phyloP scores from a whole-genome alignment of 495 filamentous ascomycete genomes.

The Annulohypoxylon bovei region DNA sequence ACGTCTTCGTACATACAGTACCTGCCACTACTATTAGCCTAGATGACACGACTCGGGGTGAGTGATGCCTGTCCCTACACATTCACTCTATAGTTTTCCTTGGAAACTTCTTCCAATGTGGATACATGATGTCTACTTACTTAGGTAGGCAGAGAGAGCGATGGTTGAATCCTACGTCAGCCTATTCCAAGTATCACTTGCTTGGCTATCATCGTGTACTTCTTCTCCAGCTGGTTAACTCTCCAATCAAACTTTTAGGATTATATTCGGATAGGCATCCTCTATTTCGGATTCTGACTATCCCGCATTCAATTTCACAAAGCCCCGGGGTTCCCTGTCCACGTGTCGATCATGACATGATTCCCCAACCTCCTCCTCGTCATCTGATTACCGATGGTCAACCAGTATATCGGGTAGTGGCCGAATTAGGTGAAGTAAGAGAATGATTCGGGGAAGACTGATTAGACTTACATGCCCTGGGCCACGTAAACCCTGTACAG shows the following conservation, averaged over 20 bases:
- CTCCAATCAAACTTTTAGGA: conserved; percentile 15
- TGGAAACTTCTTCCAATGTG: background rate
- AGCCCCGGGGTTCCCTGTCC: conserved; percentile 30
- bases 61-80: background rate
- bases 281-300: conserved; percentile 18
- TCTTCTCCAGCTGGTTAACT: background rate
- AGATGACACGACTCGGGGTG: background rate
- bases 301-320: conserved; percentile 35
- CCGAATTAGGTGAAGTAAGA: conserved; percentile 35
- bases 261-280: conserved; percentile 16
- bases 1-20: background rate
- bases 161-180: conserved; percentile 1
- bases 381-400: conserved; percentile 28
- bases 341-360: conserved; percentile 40
- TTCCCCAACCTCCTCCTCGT: conserved; percentile 22
- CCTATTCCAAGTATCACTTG: conserved; percentile 2
- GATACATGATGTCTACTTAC: background rate
- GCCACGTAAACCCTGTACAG: conserved; percentile 43
- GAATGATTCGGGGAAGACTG: conserved; percentile 27
- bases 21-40: background rate
- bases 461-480: conserved; percentile 37
- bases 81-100: background rate
- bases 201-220: conserved; percentile 4
- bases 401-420: conserved; percentile 34
- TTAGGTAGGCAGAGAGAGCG: background rate